Base-by-base conservation (phyloP, 2,329 filamentous ascomycete genomes). In the Fusarium hainanense region DNA sequence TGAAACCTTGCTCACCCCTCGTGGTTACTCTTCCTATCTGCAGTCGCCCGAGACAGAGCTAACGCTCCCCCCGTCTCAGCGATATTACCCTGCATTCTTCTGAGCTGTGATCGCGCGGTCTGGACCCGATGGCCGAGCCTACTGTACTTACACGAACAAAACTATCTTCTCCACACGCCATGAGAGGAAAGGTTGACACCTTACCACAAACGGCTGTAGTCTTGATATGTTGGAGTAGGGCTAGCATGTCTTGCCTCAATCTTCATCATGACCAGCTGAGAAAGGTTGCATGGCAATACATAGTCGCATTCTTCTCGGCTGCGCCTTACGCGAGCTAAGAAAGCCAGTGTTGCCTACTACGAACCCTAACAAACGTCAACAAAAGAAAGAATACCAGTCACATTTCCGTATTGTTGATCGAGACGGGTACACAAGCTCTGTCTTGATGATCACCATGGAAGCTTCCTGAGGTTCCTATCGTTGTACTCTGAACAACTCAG, bases 61-160 rank as follows among this genome's bases (percentile, higher is more conserved):
- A 63, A 67, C 58, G 50, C 50, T 66, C 20, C 48, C 30, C 40
- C 34, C 52, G 54, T 58, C 50, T 59, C 57, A 43, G n/a, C 20
- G 50, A 60, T 58, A 44, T 63, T 55, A 50, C 21, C 30, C 52
- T 60, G 54, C 63, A 68, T 74, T 69, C 63, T 72, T 58, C 34
- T 42, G 40, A 56, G 50, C 54, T 30, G 37, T 32, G 32, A 62
- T 52, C 47, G 58, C 23, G 57, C 43, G 58, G 62, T 62, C 66
- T 58, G 44, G 41, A 62, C 43, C 46, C 21, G 57, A 47, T 56
- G 60, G 50, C n/a, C 20, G 46, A 49, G 11, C 14, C 16, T 46
- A 27, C 28, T 14, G 28, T 14, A 30, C 56, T 65, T 56, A 66
- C 43, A 55, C 28, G 28, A 30, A 30, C 28, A 30, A 13, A 30